phyloP scores from a whole-genome alignment of 108 stramenopile genomes.

The Fistulifera solaris region DNA sequence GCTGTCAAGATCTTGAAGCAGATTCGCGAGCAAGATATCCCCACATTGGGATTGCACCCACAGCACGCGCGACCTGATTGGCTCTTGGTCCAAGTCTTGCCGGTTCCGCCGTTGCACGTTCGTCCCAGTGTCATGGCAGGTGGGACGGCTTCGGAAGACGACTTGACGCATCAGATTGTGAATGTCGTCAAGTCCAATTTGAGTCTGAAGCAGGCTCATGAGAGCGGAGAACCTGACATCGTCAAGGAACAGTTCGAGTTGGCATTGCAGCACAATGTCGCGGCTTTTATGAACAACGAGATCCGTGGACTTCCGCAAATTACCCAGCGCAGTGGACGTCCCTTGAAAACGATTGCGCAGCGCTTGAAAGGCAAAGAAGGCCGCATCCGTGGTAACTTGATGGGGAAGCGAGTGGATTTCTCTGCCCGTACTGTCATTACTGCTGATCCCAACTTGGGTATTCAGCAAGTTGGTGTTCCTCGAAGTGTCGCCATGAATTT shows the following conservation, averaged over 20 bases:
- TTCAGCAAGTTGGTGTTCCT: conserved; percentile 99
- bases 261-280: conserved; percentile 92
- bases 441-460: conserved; percentile 97
- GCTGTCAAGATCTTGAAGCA: conserved; percentile 85
- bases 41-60: conserved; percentile 84
- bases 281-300: conserved; percentile 93
- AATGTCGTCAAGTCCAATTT: conserved; percentile 95
- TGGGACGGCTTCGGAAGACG: conserved; percentile 84
- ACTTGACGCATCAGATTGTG: conserved; percentile 95
- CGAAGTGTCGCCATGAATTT: conserved; percentile 93
- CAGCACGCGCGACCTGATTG: conserved; percentile 93
- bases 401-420: conserved; percentile 99
- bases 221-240: conserved; percentile 87
- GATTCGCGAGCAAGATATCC: conserved; percentile 89
- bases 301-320: conserved; percentile 86
- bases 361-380: conserved; percentile 98
- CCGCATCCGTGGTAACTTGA: conserved; percentile 97
- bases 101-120: conserved; percentile 98
- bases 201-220: conserved; percentile 78
- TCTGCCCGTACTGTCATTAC: conserved; percentile 98
- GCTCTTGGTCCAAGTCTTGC: conserved; percentile 92
- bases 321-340: conserved; percentile 91
- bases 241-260: conserved; percentile 93
- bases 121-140: conserved; percentile 85
- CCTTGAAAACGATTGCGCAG: conserved; percentile 92